These are phyloP conservation scores for Eragrostis curvula DNA, from an alignment of 176 grass and related monocot genomes.

Conservation along the genomic window DNA sequence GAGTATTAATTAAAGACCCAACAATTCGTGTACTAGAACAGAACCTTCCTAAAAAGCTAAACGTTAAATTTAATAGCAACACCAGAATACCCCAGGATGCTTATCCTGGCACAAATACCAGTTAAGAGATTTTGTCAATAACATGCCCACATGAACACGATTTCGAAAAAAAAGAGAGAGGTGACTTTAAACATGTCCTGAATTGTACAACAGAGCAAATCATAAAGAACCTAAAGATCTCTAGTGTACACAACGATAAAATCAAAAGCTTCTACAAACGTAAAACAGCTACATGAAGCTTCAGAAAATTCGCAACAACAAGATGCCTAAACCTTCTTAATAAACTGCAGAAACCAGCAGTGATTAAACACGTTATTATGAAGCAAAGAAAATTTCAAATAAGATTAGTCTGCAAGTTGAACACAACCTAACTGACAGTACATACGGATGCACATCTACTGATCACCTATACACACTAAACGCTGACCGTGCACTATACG, in stretches of 20 bases:
- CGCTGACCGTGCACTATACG: background rate
- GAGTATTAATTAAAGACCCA: background rate
- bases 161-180: constrained; percentile 10
- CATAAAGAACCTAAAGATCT: constrained; percentile 28
- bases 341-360: background rate
- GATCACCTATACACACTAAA: background rate
- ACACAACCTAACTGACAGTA: background rate
- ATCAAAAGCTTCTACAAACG: background rate
- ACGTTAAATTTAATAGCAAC: background rate
- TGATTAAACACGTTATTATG: constrained; percentile 6
- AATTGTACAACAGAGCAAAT: background rate
- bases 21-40: constrained; percentile 26
- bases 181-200: background rate
- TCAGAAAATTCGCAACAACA: background rate
- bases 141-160: background rate
- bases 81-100: constrained; percentile 1
- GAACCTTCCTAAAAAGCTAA: constrained; percentile 5
- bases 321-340: background rate
- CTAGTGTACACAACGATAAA: constrained; percentile 12
- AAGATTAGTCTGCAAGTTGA: background rate
- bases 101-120: background rate
- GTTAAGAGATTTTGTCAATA: background rate
- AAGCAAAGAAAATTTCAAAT: constrained; percentile 8
- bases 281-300: background rate
- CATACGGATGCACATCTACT: background rate